Conservation (phyloP, 306 rosid species). For the Phaseolus lunatus region DNA sequence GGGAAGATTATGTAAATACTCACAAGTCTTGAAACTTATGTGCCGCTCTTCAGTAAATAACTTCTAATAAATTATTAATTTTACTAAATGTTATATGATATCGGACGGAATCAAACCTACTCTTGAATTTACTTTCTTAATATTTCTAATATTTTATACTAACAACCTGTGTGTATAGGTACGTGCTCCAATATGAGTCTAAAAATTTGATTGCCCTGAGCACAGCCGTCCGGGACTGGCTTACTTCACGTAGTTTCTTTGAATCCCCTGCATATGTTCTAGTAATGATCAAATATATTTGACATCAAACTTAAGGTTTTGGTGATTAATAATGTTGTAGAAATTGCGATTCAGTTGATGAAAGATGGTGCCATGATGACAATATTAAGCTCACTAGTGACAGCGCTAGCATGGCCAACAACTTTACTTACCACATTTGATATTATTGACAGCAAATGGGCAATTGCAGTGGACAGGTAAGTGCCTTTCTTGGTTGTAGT, state of each 20-base stretch:
- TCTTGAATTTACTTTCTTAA: slow-evolving; percentile 34
- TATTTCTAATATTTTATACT: slow-evolving; percentile 36
- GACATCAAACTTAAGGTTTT: slow-evolving; percentile 35
- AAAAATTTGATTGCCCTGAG: slow-evolving; percentile 66
- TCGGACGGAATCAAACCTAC: slow-evolving; percentile 25
- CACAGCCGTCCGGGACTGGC: slow-evolving; percentile 73
- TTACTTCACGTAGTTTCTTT: slow-evolving; percentile 58
- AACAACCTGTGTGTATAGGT: slow-evolving; percentile 52
- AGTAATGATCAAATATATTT: slow-evolving; percentile 31
- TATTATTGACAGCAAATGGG: slow-evolving; percentile 77
- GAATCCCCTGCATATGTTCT: slow-evolving; percentile 30
- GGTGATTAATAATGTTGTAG: slow-evolving; percentile 48
- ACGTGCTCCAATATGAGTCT: slow-evolving; percentile 65
- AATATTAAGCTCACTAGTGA: slow-evolving; percentile 61
- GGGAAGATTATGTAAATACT: slow-evolving; percentile 21
- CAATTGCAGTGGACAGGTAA: slow-evolving; percentile 73
- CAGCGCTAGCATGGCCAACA: slow-evolving; percentile 80
- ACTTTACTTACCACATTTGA: slow-evolving; percentile 60
- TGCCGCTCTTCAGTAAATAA: slow-evolving; percentile 35
- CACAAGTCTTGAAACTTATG: slow-evolving; percentile 25
- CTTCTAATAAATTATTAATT: slow-evolving; percentile 16
- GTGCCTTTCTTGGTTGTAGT: slow-evolving; percentile 35
- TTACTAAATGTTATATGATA: slow-evolving; percentile 28
- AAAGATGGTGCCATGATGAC: slow-evolving; percentile 74
- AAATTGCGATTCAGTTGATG: slow-evolving; percentile 54